phyloP scores from a whole-genome alignment of 768 basidiomycete genomes.

The Lactarius hengduanensis region DNA sequence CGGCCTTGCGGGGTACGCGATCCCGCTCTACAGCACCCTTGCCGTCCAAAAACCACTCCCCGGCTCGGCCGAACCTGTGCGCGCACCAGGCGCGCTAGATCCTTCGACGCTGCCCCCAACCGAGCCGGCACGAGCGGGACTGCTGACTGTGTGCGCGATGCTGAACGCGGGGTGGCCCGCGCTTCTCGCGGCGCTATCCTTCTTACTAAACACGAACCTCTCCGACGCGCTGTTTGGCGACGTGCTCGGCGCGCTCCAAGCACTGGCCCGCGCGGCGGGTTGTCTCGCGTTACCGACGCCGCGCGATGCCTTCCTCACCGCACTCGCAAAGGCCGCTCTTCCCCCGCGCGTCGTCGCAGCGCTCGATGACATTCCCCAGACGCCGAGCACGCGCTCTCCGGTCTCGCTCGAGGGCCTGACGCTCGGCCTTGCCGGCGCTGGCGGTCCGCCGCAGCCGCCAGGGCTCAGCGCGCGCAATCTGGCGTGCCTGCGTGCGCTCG shows the following conservation, averaged over 20 bases:
- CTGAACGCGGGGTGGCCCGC: constrained; percentile 91
- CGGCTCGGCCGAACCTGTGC: constrained; percentile 62
- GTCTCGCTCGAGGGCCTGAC: constrained; percentile 66
- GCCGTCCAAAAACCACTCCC: constrained; percentile 60
- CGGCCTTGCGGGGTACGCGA: constrained; percentile 73
- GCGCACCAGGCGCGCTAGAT: constrained; percentile 74
- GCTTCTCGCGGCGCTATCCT: constrained; percentile 84
- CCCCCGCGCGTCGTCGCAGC: constrained; percentile 86
- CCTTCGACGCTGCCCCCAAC: constrained; percentile 53
- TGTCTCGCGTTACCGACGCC: constrained; percentile 85
- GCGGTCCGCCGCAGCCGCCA: constrained; percentile 51
- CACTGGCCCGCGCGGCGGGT: constrained; percentile 84
- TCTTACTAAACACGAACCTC: constrained; percentile 85
- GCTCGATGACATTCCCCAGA: constrained; percentile 59
- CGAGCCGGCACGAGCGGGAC: constrained; percentile 52
- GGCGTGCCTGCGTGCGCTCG: constrained; percentile 81
- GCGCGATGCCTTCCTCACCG: constrained; percentile 89
- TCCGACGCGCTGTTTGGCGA: constrained; percentile 92
- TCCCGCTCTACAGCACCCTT: constrained; percentile 71
- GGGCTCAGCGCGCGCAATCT: constrained; percentile 87
- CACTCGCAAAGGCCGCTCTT: constrained; percentile 89
- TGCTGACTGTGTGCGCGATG: constrained; percentile 70
- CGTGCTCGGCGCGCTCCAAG: constrained; percentile 76
- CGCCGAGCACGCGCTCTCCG: constrained; percentile 58
- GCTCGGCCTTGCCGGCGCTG: constrained; percentile 36